These are phyloP conservation scores for Lactarius sp. DNA, from an alignment of 768 basidiomycete species.

Conservation along the genomic window DNA sequence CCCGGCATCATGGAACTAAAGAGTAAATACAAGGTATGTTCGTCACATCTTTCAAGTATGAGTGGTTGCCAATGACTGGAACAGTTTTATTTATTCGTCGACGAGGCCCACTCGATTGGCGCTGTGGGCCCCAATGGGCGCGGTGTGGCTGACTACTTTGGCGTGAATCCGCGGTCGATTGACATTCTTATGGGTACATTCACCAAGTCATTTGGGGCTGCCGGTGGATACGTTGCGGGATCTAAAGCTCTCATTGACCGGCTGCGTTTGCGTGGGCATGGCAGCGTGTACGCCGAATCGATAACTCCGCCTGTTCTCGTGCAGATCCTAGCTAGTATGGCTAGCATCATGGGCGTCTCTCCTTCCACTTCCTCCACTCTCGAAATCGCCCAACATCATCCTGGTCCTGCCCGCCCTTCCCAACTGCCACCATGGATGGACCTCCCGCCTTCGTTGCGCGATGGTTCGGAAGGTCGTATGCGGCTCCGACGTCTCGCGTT, in stretches of 20 bases:
- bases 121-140: conserved; percentile 93
- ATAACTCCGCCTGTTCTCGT: conserved; percentile 89
- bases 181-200: conserved; percentile 99
- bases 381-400: conserved; percentile 42
- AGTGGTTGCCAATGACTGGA: neutral
- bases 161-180: conserved; percentile 68
- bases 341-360: conserved; percentile 89
- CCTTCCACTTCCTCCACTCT: conserved; percentile 31
- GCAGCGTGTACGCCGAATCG: conserved; percentile 82
- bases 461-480: conserved; percentile 78
- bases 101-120: conserved; percentile 97
- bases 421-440: conserved; percentile 74
- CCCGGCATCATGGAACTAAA: conserved; percentile 83
- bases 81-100: conserved; percentile 93
- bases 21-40: conserved; percentile 85
- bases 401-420: conserved; percentile 63
- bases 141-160: conserved; percentile 93
- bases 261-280: conserved; percentile 75
- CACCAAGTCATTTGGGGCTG: conserved; percentile 90
- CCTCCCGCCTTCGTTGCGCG: conserved; percentile 65
- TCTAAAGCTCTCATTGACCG: conserved; percentile 74
- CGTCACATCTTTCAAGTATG: neutral
- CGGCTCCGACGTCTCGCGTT: conserved; percentile 89
- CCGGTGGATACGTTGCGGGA: conserved; percentile 93
- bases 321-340: conserved; percentile 90